phyloP scores from a whole-genome alignment of 345 rosid genomes.

The Gossypium raimondii region DNA sequence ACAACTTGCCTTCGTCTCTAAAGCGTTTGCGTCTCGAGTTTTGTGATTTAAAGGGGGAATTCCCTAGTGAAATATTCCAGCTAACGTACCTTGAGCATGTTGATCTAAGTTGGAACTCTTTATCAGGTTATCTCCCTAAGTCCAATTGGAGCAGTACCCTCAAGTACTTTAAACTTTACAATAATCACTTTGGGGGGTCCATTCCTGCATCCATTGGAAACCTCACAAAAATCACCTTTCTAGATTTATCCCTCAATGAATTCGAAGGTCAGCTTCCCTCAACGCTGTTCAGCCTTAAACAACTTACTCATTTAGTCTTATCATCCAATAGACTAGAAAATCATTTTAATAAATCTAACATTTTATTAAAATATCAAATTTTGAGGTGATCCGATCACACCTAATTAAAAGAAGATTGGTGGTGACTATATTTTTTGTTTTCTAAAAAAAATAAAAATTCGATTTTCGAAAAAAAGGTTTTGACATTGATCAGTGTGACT shows the following conservation, averaged over 20 bases:
- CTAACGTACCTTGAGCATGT: neutral
- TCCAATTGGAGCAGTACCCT: neutral
- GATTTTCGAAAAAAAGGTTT: too few species aligned
- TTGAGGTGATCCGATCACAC: neutral
- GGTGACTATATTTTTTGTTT: too few species aligned
- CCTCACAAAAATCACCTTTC: neutral
- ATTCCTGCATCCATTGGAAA: neutral
- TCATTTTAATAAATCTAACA: too few species aligned
- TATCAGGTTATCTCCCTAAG: neutral
- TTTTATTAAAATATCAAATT: too few species aligned
- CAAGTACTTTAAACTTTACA: neutral
- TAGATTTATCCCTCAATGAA: neutral
- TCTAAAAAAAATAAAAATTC: too few species aligned
- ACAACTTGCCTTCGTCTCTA: constrained; percentile 14
- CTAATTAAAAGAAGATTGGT: too few species aligned
- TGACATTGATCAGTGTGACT: too few species aligned
- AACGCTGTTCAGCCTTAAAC: neutral
- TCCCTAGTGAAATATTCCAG: constrained; percentile 16
- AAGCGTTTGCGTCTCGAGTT: neutral
- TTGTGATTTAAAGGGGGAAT: neutral
- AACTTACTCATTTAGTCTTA: too few species aligned
- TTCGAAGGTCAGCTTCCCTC: neutral
- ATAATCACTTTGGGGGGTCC: too few species aligned
- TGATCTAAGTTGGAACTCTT: neutral
- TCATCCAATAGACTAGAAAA: neutral